Evolutionary conservation across 257 asterid species (phyloP), one percentile per base, ranked within the genome.

Genomic region (Solanum bulbocastanum): DNA sequence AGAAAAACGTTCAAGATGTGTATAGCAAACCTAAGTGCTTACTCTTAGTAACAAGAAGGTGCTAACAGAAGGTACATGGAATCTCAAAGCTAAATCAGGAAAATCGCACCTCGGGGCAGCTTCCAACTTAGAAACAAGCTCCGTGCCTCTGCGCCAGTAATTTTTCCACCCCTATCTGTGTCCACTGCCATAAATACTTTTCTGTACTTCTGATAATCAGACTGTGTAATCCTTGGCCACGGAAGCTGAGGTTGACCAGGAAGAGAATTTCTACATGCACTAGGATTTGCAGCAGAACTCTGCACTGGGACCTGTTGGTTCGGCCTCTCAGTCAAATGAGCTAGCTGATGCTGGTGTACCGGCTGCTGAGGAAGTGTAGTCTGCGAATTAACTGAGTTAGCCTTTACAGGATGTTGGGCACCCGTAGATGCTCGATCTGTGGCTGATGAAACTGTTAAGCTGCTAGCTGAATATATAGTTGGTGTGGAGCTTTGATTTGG

Each of bases 161-260:
- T 96, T 91, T 94, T 96, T 86, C 99, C 99, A 95, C 96, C 99
- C 99, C 93, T 90, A 89, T 96, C 99, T 3, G 92, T 94, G 91
- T 96, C 99, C 83, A 96, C 99, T 89, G 94, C 96, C 91, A 93
- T 90, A 93, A 96, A 97, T 83, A 95, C 98, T 93, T 93, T 95
- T 88, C 92, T 88, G 85, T 97, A 97, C 92, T 94, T 95, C 93
- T 96, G 98, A 91, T 93, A 87, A 93, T 97, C 99, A 49, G 94
- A 89, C 89, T 89, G 95, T 36, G n/a, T 30, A 30, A 30, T 30
- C 30, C 30, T 30, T 30, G 30, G 30, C 30, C 30, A 30, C 30
- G 30, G 30, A 30, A 30, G 30, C 30, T 30, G 30, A 30, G 30
- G 30, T 30, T 30, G 30, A 30, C 30, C 30, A 30, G 30, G 39